Conservation (phyloP, 805 yeast genomes). For the Candida wancherniae region DNA sequence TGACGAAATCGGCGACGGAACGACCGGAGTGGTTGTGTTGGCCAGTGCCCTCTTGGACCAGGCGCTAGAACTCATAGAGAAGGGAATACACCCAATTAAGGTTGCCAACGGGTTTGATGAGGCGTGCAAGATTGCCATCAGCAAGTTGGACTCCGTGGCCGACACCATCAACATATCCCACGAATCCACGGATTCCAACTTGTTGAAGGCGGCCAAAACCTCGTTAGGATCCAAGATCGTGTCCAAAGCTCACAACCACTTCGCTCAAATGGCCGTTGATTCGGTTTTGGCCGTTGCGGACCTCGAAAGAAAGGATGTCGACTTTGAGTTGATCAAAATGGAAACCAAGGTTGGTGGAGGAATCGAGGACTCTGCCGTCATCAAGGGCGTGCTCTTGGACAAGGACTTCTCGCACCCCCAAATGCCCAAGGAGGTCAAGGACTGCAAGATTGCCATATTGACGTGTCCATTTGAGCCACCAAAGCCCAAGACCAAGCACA, state of each 20-base stretch:
- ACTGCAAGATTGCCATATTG: slow-evolving; percentile 87
- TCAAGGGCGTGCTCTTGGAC: slow-evolving; percentile 89
- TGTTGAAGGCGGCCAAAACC: slow-evolving; percentile 89
- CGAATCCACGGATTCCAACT: slow-evolving; percentile 48
- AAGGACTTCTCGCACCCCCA: slow-evolving; percentile 98
- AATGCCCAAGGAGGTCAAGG: slow-evolving; percentile 77
- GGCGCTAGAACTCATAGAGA: slow-evolving; percentile 89
- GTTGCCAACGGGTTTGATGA: slow-evolving; percentile 96
- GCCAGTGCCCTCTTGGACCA: slow-evolving; percentile 94
- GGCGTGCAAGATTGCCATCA: slow-evolving; percentile 89
- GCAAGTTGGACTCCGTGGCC: slow-evolving; percentile 67
- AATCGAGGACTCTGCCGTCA: slow-evolving; percentile 75
- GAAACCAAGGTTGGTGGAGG: slow-evolving; percentile 97
- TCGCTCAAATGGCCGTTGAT: slow-evolving; percentile 96
- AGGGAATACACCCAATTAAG: slow-evolving; percentile 95
- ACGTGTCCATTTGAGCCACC: slow-evolving; percentile 99
- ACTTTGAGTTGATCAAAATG: slow-evolving; percentile 91
- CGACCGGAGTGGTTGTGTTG: slow-evolving; percentile 96
- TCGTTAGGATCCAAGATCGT: slow-evolving; percentile 94
- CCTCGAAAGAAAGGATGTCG: slow-evolving; percentile 88
- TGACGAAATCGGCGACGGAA: slow-evolving; percentile 98
- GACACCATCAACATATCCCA: slow-evolving; percentile 54
- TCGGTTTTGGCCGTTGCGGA: slow-evolving; percentile 92
- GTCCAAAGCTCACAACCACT: slow-evolving; percentile 86
- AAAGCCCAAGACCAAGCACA: slow-evolving; percentile 97